Evolutionary conservation across 2,329 filamentous ascomycete genomes (phyloP), one percentile per base, ranked within the genome.

Genomic region (Verticillium klebahnii): DNA sequence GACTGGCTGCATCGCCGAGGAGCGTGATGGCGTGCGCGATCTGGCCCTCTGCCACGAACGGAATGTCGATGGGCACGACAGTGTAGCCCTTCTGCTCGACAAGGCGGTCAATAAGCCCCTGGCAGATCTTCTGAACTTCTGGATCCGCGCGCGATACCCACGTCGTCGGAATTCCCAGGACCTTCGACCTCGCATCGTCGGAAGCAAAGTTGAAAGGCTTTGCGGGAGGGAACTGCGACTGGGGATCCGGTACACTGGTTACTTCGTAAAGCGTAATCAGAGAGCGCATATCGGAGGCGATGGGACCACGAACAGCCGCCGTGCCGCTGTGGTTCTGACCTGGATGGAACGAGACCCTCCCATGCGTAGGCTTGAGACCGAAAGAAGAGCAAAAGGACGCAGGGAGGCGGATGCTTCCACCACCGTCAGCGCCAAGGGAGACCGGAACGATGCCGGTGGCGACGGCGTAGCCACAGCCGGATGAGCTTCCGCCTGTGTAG

Each of bases 401-500:
- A 0, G 91, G 91, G 37, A 93, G 87, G 1, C 91, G 85, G 65
- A 93, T 88, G 58, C 85, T 90, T 61, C 90, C 90, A 36, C 90
- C 90, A 17, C 89, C 89, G 69, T 93, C 90, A 45, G 84, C 86
- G 17, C 90, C 91, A 14, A 92, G 80, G 0, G 88, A 87, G 61
- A 91, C 84, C 0, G 91, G 90, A 0, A 92, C 80, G 2, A 93
- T 79, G 0, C 91, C 90, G 6, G 86, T 76, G 2, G 82, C 80
- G n/a, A 92, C 87, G 12, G 85, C 87, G 69, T 91, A 92, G 0
- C 81, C 90, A 5, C 86, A 86, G 2, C 91, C 91, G 2, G 89
- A 90, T 0, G 90, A 93, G 6, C 87, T 91, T 15, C 91, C 91
- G 57, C 91, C 91, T 3, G 87, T 86, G 73, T 95, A 95, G 76